Evolutionary conservation across 768 basidiomycete genomes (phyloP).

Genomic region (Hericium coralloides): DNA sequence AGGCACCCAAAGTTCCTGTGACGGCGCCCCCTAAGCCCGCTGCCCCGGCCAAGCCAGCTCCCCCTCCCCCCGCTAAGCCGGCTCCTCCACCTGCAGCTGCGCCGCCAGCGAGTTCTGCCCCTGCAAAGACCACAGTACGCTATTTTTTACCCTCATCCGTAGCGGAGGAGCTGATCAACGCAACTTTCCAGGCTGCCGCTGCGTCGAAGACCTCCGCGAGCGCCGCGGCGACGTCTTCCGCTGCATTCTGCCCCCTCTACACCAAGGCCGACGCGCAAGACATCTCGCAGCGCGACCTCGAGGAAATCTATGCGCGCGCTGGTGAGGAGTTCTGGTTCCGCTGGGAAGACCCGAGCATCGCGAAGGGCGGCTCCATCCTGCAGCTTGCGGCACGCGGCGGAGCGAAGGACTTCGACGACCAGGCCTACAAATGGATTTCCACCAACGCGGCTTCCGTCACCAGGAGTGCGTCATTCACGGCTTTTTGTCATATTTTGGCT

Average conservation of each 20-base stretch:
- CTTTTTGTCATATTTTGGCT: neutral
- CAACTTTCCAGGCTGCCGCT: no score
- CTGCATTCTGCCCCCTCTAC: neutral
- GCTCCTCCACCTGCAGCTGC: neutral
- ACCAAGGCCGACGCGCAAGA: neutral
- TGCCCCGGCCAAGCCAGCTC: neutral
- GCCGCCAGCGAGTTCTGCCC: neutral
- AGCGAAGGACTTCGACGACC: conserved; percentile 4
- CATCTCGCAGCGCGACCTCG: neutral
- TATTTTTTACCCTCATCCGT: no score
- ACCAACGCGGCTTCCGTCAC: neutral
- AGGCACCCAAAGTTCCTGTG: no score
- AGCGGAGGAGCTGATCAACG: no score
- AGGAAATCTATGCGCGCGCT: neutral
- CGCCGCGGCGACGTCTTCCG: neutral
- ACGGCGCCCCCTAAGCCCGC: neutral
- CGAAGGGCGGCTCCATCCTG: neutral
- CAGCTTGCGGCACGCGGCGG: neutral
- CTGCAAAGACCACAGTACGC: no score
- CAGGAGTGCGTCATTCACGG: neutral
- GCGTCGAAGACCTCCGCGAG: no score
- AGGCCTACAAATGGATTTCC: conserved; percentile 7
- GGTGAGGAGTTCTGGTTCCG: conserved; percentile 6
- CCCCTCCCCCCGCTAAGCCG: neutral
- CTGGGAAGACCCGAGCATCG: neutral